phyloP scores from a whole-genome alignment of 2,329 filamentous ascomycete genomes.

The Fusarium albidum region DNA sequence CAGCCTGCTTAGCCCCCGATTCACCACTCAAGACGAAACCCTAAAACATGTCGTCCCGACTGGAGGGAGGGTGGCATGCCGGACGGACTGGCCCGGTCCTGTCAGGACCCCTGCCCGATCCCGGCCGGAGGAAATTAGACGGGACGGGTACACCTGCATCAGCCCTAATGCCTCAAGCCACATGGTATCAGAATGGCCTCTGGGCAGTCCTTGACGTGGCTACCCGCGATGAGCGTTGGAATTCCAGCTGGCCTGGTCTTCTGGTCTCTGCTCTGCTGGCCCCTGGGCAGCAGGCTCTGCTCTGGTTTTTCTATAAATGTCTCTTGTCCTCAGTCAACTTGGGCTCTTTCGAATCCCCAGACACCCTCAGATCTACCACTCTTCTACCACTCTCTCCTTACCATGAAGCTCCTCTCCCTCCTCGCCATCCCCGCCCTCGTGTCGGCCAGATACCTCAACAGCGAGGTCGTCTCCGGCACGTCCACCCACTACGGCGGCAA shows the following conservation, averaged over 20 bases:
- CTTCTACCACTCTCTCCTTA: background rate
- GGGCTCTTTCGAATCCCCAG: no score
- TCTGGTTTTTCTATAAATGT: no score
- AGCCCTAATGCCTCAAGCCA: background rate
- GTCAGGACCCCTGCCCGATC: constrained; percentile 1
- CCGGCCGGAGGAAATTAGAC: constrained; percentile 13
- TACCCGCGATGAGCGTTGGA: no score
- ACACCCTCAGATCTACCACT: background rate
- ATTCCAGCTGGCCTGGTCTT: no score
- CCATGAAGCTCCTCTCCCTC: constrained; percentile 37
- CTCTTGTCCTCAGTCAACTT: no score
- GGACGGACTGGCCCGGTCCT: background rate
- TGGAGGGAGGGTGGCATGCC: background rate
- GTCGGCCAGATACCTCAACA: constrained; percentile 23
- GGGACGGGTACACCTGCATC: no score
- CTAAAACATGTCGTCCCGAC: background rate
- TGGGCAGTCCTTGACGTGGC: no score
- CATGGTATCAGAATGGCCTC: background rate
- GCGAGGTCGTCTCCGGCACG: constrained; percentile 22
- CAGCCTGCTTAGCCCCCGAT: background rate
- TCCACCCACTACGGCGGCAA: constrained; percentile 64
- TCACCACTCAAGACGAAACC: background rate
- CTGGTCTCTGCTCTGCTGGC: no score
- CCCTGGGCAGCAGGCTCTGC: no score
- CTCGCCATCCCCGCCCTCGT: constrained; percentile 33